Evolutionary conservation across 805 yeast genomes (phyloP).

Genomic region (Yarrowia divulgata): DNA sequence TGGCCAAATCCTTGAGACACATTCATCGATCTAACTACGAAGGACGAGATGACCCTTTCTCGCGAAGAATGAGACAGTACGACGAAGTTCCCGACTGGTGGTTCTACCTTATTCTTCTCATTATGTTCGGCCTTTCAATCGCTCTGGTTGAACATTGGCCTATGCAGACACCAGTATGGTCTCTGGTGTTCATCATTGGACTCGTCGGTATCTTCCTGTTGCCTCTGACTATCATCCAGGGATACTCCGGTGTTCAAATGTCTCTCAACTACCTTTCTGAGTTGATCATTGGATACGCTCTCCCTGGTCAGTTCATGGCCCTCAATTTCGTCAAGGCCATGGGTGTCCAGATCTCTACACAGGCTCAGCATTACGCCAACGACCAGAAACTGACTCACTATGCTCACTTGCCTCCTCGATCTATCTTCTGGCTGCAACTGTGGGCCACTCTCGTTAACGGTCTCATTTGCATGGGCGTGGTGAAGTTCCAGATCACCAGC

Average conservation of each 20-base stretch:
- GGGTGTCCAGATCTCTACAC: conserved; percentile 68
- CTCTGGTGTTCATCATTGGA: conserved; percentile 61
- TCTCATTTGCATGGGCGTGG: conserved; percentile 47
- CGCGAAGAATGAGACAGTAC: conserved; percentile 58
- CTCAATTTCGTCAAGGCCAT: conserved; percentile 66
- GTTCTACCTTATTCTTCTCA: conserved; percentile 59
- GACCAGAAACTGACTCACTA: conserved; percentile 70
- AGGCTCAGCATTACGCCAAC: conserved; percentile 61
- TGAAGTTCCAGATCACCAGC: conserved; percentile 50
- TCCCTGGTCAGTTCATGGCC: conserved; percentile 69
- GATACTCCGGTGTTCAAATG: conserved; percentile 63
- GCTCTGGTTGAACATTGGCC: conserved; percentile 51
- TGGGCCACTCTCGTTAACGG: conserved; percentile 53
- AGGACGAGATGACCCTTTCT: conserved; percentile 43
- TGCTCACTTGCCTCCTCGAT: conserved; percentile 64
- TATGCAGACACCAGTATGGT: conserved; percentile 65
- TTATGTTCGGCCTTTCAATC: conserved; percentile 52
- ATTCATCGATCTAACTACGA: conserved; percentile 10
- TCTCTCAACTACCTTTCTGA: conserved; percentile 70
- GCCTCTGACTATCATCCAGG: conserved; percentile 65
- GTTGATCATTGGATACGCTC: conserved; percentile 67
- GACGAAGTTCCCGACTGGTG: conserved; percentile 80
- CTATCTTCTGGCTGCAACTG: conserved; percentile 56
- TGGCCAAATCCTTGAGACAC: conserved; percentile 5
- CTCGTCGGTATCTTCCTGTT: conserved; percentile 63